Conservation (phyloP, 257 asterid genomes). For the Rhazya stricta region DNA sequence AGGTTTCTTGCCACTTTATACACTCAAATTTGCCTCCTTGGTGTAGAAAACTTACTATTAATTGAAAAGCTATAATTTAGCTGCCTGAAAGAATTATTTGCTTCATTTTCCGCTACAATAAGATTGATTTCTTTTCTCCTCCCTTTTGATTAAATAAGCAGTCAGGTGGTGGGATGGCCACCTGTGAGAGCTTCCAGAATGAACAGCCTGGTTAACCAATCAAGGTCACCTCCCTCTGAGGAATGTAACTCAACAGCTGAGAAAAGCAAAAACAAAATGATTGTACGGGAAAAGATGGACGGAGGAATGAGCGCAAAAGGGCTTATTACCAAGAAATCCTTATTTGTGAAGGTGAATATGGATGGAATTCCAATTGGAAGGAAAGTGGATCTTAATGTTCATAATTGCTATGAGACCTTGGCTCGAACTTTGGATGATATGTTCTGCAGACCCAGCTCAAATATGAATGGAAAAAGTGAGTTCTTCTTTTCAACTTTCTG, state of each 20-base stretch:
- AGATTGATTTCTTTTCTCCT: background rate
- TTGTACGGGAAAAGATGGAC: conserved; percentile 13
- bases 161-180: conserved; percentile 60
- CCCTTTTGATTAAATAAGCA: conserved; percentile 19
- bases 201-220: conserved; percentile 37
- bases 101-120: background rate
- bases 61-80: background rate
- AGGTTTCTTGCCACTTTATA: background rate
- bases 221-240: conserved; percentile 26
- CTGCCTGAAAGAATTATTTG: background rate
- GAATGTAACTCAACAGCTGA: conserved; percentile 30
- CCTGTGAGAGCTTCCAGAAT: conserved; percentile 41
- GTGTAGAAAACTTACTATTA: background rate
- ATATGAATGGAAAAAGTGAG: conserved; percentile 47
- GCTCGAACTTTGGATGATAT: conserved; percentile 58
- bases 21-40: background rate
- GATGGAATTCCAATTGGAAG: conserved; percentile 85
- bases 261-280: conserved; percentile 32
- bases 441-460: conserved; percentile 44
- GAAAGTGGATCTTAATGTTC: conserved; percentile 77
- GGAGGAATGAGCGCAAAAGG: conserved; percentile 26
- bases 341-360: conserved; percentile 85
- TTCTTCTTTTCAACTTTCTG: background rate
- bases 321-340: conserved; percentile 33
- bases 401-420: conserved; percentile 58